Evolutionary conservation across 2,329 filamentous ascomycete species (phyloP).

Genomic region (Epichloe coenophiala): DNA sequence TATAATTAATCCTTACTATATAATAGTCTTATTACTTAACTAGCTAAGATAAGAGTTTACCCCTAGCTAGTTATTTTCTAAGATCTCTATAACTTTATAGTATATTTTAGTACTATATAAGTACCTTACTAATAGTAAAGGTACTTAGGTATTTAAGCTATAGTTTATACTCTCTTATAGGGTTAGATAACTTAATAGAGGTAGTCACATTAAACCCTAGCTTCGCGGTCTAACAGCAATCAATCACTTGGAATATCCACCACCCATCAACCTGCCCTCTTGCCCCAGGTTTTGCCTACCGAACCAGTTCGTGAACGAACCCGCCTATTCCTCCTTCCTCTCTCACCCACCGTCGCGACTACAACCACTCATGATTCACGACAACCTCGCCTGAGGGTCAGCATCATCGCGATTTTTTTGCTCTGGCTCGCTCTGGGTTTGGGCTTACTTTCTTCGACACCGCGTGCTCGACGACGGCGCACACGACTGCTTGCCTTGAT

Average conservation of each 20-base stretch:
- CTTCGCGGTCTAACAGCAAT: too few relatives aligned
- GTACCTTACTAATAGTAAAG: too few relatives aligned
- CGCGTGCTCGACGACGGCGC: background rate
- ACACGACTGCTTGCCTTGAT: background rate
- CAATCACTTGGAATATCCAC: background rate
- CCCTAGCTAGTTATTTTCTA: too few relatives aligned
- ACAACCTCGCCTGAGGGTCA: background rate
- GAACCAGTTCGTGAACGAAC: background rate
- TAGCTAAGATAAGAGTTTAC: too few relatives aligned
- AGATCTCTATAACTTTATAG: too few relatives aligned
- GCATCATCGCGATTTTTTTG: background rate
- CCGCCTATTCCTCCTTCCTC: background rate
- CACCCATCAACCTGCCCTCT: background rate
- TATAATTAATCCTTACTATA: too few relatives aligned
- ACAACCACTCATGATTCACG: background rate
- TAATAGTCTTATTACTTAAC: too few relatives aligned
- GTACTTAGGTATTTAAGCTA: too few relatives aligned
- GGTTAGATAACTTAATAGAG: too few relatives aligned
- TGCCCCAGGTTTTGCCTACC: slow-evolving; percentile 3
- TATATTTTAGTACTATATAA: too few relatives aligned
- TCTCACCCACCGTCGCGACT: background rate
- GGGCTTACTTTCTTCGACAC: background rate
- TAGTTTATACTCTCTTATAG: too few relatives aligned
- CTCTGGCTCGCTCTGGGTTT: background rate
- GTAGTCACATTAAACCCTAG: too few relatives aligned